These are phyloP conservation scores for Meripilus lineatus DNA, from an alignment of 1,284 basidiomycete species.

Conservation along the genomic window DNA sequence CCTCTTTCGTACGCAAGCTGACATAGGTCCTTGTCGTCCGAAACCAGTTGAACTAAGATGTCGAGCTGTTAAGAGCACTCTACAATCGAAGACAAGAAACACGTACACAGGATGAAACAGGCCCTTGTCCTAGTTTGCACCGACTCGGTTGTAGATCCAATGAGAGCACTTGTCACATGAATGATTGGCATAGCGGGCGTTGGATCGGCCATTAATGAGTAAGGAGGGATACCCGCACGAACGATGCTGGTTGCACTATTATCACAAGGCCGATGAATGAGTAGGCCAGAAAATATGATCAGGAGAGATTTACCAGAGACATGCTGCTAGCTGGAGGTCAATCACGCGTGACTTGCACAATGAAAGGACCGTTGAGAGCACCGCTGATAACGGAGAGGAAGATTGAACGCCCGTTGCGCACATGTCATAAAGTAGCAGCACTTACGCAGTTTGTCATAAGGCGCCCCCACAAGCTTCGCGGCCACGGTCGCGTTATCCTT, in stretches of 20 bases:
- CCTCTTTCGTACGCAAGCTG: conserved; percentile 62
- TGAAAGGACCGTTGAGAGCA: conserved; percentile 37
- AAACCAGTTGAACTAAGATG: conserved; percentile 59
- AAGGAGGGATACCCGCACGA: conserved; percentile 35
- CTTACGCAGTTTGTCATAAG: conserved; percentile 34
- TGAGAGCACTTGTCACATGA: conserved; percentile 56
- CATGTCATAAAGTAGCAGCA: too few relatives aligned
- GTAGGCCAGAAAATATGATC: background rate
- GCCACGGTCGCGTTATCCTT: conserved; percentile 61
- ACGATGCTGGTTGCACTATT: conserved; percentile 54
- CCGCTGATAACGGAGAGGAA: conserved; percentile 11
- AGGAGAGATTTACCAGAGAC: conserved; percentile 49
- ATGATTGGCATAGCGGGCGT: conserved; percentile 45
- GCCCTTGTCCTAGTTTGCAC: conserved; percentile 48
- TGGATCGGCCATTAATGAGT: too few relatives aligned
- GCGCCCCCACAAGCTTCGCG: conserved; percentile 36
- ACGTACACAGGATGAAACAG: conserved; percentile 68
- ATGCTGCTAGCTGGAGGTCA: conserved; percentile 63
- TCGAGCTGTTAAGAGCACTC: background rate
- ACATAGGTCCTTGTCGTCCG: conserved; percentile 65
- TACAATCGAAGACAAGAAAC: background rate
- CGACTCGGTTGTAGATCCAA: conserved; percentile 39
- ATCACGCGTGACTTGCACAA: conserved; percentile 50
- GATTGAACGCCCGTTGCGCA: conserved; percentile 3
- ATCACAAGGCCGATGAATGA: conserved; percentile 2